Percentiles rank a stretch among this genome's conserved stretches.
Evolutionary conservation across 441 rosid species (phyloP).

Genomic region (Francoa sonchifolia): DNA sequence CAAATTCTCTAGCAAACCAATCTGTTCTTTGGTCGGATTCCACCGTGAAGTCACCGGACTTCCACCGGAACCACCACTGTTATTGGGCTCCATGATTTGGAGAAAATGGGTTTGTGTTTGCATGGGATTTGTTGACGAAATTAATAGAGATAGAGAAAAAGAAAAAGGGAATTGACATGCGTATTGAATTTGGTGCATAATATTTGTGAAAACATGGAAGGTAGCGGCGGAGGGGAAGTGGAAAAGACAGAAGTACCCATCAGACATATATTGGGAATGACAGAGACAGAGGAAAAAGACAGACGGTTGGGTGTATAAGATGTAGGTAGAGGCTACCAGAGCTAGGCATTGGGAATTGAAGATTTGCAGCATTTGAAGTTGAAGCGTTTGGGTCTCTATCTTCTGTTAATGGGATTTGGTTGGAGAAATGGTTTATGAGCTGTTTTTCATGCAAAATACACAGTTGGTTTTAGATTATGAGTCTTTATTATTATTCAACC

Average conservation of each 20-base stretch:
- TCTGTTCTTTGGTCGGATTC: slow-evolving; percentile 91
- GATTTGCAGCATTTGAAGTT: slow-evolving; percentile 19
- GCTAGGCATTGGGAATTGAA: slow-evolving; percentile 75
- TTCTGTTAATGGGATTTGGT: too few relatives aligned
- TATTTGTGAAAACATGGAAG: slow-evolving; percentile 86
- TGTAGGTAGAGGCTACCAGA: slow-evolving; percentile 40
- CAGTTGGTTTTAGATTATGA: too few relatives aligned
- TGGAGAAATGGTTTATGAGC: too few relatives aligned
- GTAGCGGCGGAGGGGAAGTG: slow-evolving; percentile 37
- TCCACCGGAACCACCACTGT: slow-evolving; percentile 15
- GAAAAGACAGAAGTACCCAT: slow-evolving; percentile 16
- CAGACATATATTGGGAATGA: slow-evolving; percentile 55
- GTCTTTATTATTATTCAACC: too few relatives aligned
- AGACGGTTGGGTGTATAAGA: slow-evolving; percentile 58
- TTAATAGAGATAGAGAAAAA: not conserved
- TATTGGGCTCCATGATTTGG: slow-evolving; percentile 21
- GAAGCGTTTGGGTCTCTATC: slow-evolving; percentile 11
- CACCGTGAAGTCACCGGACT: slow-evolving; percentile 44
- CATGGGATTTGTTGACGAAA: not conserved
- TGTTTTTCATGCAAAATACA: too few relatives aligned
- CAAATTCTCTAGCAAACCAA: slow-evolving; percentile 51
- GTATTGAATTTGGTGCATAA: slow-evolving; percentile 74
- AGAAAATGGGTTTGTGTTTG: not conserved
- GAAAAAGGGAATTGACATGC: slow-evolving; percentile 48
- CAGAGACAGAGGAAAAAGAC: slow-evolving; percentile 30